Conservation (phyloP, 1,284 basidiomycete species). For the Trichosporon sp. region DNA sequence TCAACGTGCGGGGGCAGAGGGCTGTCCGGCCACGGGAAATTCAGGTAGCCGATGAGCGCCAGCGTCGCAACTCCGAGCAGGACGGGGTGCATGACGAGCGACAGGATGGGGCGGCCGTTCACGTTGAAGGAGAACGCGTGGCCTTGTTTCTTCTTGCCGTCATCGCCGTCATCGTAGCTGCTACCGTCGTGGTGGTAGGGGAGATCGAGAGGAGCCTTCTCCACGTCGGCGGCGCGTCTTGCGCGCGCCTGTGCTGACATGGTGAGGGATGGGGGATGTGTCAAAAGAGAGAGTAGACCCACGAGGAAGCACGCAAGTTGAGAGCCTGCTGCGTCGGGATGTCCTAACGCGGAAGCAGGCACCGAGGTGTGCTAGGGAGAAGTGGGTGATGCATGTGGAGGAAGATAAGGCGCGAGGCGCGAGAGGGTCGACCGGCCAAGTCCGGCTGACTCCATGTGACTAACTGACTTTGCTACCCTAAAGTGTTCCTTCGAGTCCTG, state of each 20-base stretch:
- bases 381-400: not conserved
- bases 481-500: too few species aligned
- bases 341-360: too few species aligned
- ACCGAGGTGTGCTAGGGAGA: not conserved
- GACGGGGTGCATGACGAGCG: not conserved
- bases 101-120: not conserved
- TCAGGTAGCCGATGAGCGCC: not conserved
- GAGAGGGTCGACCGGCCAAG: not conserved
- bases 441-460: not conserved
- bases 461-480: not conserved
- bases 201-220: conserved; percentile 8
- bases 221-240: conserved; percentile 2
- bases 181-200: not conserved
- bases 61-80: not conserved
- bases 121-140: not conserved
- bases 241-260: not conserved
- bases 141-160: not conserved
- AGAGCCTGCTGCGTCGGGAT: not conserved
- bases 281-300: not conserved
- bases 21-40: conserved; percentile 14
- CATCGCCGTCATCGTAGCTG: not conserved
- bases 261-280: not conserved
- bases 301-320: not conserved
- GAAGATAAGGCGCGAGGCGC: not conserved
- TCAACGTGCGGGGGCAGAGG: conserved; percentile 26